Percentiles rank a stretch among this genome's conserved stretches.
phyloP scores from a whole-genome alignment of 2,329 filamentous ascomycete genomes.

The Alternaria tenuissima region DNA sequence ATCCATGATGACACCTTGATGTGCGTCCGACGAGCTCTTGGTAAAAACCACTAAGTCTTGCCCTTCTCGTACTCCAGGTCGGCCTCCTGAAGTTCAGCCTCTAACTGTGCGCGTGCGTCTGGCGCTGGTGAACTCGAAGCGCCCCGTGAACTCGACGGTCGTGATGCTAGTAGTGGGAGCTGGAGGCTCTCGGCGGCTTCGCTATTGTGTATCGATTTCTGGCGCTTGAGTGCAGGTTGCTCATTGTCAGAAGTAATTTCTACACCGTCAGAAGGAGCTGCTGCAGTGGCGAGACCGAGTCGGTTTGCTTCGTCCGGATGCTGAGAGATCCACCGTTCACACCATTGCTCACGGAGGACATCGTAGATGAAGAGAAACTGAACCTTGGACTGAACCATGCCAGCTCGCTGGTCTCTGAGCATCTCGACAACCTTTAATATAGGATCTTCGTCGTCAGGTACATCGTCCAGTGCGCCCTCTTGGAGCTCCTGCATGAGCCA shows the following conservation, averaged over 20 bases:
- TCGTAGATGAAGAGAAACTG: constrained; percentile 92
- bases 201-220: constrained; percentile 32
- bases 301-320: constrained; percentile 40
- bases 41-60: constrained; percentile 29
- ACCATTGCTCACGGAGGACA: constrained; percentile 78
- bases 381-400: constrained; percentile 90
- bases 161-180: constrained; percentile 2
- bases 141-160: constrained; percentile 10
- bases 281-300: constrained; percentile 27
- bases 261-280: not conserved
- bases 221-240: constrained; percentile 39
- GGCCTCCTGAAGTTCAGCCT: constrained; percentile 44
- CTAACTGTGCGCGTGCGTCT: constrained; percentile 39
- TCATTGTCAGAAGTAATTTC: constrained; percentile 20
- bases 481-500: constrained; percentile 85
- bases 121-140: constrained; percentile 15
- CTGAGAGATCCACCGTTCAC: constrained; percentile 57
- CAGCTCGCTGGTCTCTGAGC: constrained; percentile 85
- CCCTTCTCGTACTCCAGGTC: constrained; percentile 41
- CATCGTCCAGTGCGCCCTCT: constrained; percentile 69
- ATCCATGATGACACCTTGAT: not conserved
- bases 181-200: constrained; percentile 7
- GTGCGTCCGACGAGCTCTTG: not conserved
- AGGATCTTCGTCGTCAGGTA: constrained; percentile 66
- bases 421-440: constrained; percentile 81